Conservation (phyloP, 1,284 basidiomycete genomes). For the Meripilus lineatus region DNA sequence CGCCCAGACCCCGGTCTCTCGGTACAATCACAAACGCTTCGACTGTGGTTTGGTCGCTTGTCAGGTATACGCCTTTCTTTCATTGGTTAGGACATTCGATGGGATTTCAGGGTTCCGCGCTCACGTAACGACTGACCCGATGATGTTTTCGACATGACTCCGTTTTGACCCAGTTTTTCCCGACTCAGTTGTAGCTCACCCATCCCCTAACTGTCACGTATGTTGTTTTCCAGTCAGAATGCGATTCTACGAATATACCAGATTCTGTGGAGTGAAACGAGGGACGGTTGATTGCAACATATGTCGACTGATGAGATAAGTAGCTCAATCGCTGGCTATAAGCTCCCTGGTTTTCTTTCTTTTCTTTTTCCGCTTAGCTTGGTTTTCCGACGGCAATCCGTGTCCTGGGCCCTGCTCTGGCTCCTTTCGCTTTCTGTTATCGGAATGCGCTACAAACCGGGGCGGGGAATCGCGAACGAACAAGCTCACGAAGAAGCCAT, state of each 20-base stretch:
- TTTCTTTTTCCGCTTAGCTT: constrained; percentile 21
- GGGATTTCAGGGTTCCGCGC: constrained; percentile 9
- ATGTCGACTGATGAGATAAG: no score
- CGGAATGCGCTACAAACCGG: not conserved
- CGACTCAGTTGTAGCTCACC: constrained; percentile 14
- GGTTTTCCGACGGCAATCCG: constrained; percentile 1
- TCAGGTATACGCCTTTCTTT: constrained; percentile 11
- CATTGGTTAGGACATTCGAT: constrained; percentile 11
- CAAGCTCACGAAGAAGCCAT: constrained; percentile 93
- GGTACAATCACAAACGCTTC: not conserved
- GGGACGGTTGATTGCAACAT: no score
- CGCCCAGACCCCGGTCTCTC: constrained; percentile 4
- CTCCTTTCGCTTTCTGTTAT: constrained; percentile 8
- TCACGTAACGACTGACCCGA: constrained; percentile 17
- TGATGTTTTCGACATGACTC: constrained; percentile 9
- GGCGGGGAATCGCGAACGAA: constrained; percentile 43
- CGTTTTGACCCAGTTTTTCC: constrained; percentile 7
- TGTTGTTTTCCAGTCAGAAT: no score
- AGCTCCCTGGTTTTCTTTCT: constrained; percentile 14
- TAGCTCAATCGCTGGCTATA: not conserved
- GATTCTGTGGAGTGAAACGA: no score
- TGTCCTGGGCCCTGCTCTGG: constrained; percentile 2
- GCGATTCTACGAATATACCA: no score
- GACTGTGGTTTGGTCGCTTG: not conserved
- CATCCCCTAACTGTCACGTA: constrained; percentile 9